phyloP scores from a whole-genome alignment of 441 rosid species.

The Macaranga tanarius region DNA sequence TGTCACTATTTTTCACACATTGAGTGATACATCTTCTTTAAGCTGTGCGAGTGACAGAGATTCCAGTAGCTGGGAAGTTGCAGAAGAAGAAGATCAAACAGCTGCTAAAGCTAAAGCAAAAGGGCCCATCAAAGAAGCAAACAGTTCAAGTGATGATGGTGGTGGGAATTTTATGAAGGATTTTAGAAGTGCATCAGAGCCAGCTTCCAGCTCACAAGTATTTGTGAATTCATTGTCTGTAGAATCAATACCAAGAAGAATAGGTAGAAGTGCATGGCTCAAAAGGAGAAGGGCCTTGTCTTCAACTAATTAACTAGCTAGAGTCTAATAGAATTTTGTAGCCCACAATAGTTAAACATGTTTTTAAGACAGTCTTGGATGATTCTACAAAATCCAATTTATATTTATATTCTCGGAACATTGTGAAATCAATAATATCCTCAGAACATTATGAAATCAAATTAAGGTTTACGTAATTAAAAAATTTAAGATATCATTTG shows the following conservation, averaged over 20 bases:
- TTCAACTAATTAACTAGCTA: conserved; percentile 19
- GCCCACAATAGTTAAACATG: too few species aligned
- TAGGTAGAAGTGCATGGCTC: conserved; percentile 36
- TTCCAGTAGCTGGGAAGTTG: conserved; percentile 23
- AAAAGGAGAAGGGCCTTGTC: conserved; percentile 47
- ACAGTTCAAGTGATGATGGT: conserved; percentile 40
- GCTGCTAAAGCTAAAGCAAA: conserved; percentile 30
- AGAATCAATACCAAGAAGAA: conserved; percentile 31
- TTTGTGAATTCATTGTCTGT: conserved; percentile 18
- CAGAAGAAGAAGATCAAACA: conserved; percentile 23
- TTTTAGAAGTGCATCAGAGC: conserved; percentile 30
- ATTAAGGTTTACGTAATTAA: too few species aligned
- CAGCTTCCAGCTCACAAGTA: conserved; percentile 32
- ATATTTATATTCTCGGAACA: too few species aligned
- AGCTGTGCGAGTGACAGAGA: conserved; percentile 25
- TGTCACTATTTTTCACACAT: conserved; percentile 42
- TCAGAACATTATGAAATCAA: too few species aligned
- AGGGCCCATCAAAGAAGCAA: conserved; percentile 30
- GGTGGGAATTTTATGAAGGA: not conserved
- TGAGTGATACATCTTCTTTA: conserved; percentile 42
- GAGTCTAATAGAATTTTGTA: not conserved
- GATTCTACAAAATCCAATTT: too few species aligned
- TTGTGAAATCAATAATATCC: too few species aligned
- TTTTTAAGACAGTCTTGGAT: too few species aligned
- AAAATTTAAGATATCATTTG: too few species aligned